phyloP scores from a whole-genome alignment of 106 monocot species.

The Amphibolis antarctica region DNA sequence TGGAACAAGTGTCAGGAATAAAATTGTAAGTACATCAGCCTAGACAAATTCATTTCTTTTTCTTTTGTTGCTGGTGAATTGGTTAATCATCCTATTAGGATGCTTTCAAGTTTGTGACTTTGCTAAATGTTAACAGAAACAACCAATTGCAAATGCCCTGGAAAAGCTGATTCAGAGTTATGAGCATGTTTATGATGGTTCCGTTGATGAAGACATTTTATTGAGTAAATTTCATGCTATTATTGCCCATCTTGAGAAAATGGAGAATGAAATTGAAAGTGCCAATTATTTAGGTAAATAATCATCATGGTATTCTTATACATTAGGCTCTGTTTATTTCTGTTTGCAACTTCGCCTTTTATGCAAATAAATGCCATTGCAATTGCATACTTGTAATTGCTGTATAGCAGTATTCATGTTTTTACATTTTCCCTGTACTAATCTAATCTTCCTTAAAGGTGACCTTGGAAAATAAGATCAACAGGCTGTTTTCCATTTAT shows the following conservation, averaged over 20 bases:
- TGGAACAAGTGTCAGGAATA: slow-evolving; percentile 22
- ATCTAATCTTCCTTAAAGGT: too few relatives aligned
- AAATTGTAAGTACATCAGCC: slow-evolving; percentile 35
- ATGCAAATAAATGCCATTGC: too few relatives aligned
- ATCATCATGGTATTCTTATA: not conserved
- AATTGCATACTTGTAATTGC: too few relatives aligned
- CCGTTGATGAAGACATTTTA: slow-evolving; percentile 36
- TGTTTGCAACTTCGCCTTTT: not conserved
- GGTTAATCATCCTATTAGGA: not conserved
- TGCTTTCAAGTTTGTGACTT: not conserved
- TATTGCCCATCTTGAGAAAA: slow-evolving; percentile 36
- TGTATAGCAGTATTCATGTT: not conserved
- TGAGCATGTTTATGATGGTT: slow-evolving; percentile 19
- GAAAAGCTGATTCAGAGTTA: slow-evolving; percentile 50
- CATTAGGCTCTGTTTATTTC: not conserved
- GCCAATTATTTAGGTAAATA: slow-evolving; percentile 30
- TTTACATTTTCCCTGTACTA: not conserved
- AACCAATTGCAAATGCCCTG: slow-evolving; percentile 26
- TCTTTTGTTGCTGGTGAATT: not conserved
- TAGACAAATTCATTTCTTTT: not conserved
- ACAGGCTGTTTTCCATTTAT: too few relatives aligned
- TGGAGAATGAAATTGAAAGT: slow-evolving; percentile 27
- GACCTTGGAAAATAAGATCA: too few relatives aligned
- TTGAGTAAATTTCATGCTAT: slow-evolving; percentile 39
- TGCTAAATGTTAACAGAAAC: slow-evolving; percentile 6